These are phyloP conservation scores for Neoboletus brunneissimus DNA, from an alignment of 768 basidiomycete genomes.

Conservation along the genomic window DNA sequence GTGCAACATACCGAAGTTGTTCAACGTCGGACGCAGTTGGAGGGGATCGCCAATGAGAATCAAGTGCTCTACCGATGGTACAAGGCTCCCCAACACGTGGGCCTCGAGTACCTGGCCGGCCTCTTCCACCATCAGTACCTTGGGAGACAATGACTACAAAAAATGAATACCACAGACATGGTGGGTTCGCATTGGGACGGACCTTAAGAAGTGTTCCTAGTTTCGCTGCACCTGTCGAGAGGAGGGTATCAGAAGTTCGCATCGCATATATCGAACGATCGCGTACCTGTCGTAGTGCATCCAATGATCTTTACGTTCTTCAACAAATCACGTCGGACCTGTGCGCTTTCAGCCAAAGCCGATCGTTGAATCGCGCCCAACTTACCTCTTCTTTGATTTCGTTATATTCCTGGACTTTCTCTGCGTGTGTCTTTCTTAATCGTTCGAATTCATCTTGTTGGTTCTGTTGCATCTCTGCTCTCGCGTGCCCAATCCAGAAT, in stretches of 20 bases:
- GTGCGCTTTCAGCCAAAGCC: neutral
- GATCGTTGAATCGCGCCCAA: neutral
- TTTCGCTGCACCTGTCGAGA: slow-evolving; percentile 60
- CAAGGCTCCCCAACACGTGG: slow-evolving; percentile 63
- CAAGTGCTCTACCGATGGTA: slow-evolving; percentile 65
- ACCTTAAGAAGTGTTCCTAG: slow-evolving; percentile 57
- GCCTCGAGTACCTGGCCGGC: slow-evolving; percentile 83
- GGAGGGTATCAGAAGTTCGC: neutral
- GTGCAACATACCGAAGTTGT: slow-evolving; percentile 51
- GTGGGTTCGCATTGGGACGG: neutral
- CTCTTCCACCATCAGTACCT: slow-evolving; percentile 71
- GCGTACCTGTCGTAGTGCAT: slow-evolving; percentile 70
- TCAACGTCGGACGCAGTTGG: slow-evolving; percentile 68
- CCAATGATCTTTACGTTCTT: slow-evolving; percentile 61
- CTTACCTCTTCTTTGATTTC: slow-evolving; percentile 55
- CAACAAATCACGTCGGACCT: slow-evolving; percentile 59
- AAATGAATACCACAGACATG: neutral
- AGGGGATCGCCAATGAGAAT: slow-evolving; percentile 80
- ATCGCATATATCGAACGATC: neutral
- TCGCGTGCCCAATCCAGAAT: slow-evolving; percentile 48
- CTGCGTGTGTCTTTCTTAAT: slow-evolving; percentile 39
- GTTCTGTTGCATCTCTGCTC: slow-evolving; percentile 28
- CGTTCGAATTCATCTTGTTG: slow-evolving; percentile 42
- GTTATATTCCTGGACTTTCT: slow-evolving; percentile 35
- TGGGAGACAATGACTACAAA: slow-evolving; percentile 53